A percentile compares a stretch with the other conserved stretches of the same genome.
These are phyloP conservation scores for Boletus smithii DNA, from an alignment of 1,284 basidiomycete species.

Conservation along the genomic window DNA sequence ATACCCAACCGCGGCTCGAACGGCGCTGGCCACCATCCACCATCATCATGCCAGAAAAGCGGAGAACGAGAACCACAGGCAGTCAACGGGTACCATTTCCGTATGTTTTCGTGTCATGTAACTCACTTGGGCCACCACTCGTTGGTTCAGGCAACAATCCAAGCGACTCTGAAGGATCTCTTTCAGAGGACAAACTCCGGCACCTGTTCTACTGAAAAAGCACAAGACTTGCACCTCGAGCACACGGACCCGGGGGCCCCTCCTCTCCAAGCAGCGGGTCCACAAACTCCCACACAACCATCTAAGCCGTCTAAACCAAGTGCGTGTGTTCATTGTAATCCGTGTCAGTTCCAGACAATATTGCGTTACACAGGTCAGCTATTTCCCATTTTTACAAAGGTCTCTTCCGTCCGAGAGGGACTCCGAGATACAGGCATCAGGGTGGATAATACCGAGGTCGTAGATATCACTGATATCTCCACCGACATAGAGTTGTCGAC, in stretches of 20 bases:
- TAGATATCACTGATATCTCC: slow-evolving; percentile 23
- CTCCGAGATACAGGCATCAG: background rate
- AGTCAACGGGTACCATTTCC: slow-evolving; percentile 18
- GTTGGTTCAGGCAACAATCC: slow-evolving; percentile 18
- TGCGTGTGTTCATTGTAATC: slow-evolving; percentile 11
- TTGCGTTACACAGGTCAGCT: slow-evolving; percentile 19
- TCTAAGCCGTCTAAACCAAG: slow-evolving; percentile 15
- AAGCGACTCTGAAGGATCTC: slow-evolving; percentile 26
- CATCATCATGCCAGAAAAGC: slow-evolving; percentile 24
- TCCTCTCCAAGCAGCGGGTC: background rate
- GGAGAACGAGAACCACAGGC: slow-evolving; percentile 18
- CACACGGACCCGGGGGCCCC: background rate
- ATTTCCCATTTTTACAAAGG: slow-evolving; percentile 28
- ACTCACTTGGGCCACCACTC: slow-evolving; percentile 11
- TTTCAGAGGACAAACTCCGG: slow-evolving; percentile 24
- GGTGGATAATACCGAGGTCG: slow-evolving; percentile 14
- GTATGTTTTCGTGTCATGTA: background rate
- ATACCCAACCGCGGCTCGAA: too few species aligned
- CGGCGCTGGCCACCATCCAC: background rate
- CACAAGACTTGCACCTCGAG: slow-evolving; percentile 2
- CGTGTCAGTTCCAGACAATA: background rate
- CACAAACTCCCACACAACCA: background rate
- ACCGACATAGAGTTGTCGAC: slow-evolving; percentile 15
- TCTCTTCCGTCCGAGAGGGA: slow-evolving; percentile 3
- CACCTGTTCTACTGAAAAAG: background rate